phyloP scores from a whole-genome alignment of 192 early-diverging fungal genomes.

The Chytriomyces sp. region DNA sequence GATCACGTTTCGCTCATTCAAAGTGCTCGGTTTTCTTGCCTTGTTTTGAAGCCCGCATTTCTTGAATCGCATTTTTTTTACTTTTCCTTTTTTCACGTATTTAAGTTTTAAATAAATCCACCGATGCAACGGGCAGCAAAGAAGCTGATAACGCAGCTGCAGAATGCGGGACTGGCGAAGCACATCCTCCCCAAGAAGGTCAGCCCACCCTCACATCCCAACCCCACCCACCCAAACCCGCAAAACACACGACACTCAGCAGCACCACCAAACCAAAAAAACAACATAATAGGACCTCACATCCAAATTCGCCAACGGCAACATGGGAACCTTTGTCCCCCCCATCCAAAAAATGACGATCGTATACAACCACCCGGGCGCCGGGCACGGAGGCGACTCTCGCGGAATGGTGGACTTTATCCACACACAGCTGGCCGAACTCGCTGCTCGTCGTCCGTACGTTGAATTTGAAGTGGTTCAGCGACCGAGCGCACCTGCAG shows the following conservation, averaged over 20 bases:
- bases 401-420: constrained; percentile 51
- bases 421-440: constrained; percentile 25
- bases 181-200: constrained; percentile 47
- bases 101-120: background rate
- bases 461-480: constrained; percentile 42
- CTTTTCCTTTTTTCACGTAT: constrained; percentile 4
- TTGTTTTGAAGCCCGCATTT: background rate
- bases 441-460: constrained; percentile 40
- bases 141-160: constrained; percentile 41
- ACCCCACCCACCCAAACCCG: constrained; percentile 1
- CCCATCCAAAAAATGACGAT: constrained; percentile 45
- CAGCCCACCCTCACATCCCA: background rate
- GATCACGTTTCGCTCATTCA: too few relatives aligned
- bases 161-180: constrained; percentile 46
- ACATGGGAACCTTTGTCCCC: constrained; percentile 40
- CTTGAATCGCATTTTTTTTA: background rate
- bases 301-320: constrained; percentile 33
- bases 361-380: constrained; percentile 45
- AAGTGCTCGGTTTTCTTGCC: too few relatives aligned
- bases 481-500: constrained; percentile 21
- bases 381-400: constrained; percentile 43
- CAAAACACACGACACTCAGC: background rate
- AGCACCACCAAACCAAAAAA: background rate
- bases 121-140: constrained; percentile 14
- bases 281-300: constrained; percentile 31